These are phyloP conservation scores for Nemania serpens DNA, from an alignment of 2,329 filamentous ascomycete species.

Conservation along the genomic window DNA sequence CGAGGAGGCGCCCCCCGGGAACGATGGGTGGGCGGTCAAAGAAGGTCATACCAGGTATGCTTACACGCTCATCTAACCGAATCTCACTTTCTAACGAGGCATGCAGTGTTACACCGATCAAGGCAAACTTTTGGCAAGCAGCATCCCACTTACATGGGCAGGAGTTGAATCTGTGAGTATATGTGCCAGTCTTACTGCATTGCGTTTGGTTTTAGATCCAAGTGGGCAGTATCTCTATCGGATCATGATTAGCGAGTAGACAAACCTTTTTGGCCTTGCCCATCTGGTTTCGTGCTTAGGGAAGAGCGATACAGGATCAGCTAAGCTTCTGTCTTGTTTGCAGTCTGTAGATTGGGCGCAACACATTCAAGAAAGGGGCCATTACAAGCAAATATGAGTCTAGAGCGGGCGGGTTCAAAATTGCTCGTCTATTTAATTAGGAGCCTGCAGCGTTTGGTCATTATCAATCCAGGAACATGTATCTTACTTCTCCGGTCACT, in stretches of 20 bases:
- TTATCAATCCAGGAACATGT: conserved; percentile 15
- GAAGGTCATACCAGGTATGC: conserved; percentile 82
- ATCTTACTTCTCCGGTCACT: conserved; percentile 32
- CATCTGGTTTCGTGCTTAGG: conserved; percentile 27
- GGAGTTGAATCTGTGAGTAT: conserved; percentile 84
- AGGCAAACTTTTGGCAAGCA: conserved; percentile 89
- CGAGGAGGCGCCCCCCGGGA: conserved; percentile 76
- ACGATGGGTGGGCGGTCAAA: conserved; percentile 91
- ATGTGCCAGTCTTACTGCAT: conserved; percentile 39
- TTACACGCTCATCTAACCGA: conserved; percentile 17
- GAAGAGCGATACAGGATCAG: conserved; percentile 5
- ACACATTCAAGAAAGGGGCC: not conserved
- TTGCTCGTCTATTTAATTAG: conserved; percentile 8
- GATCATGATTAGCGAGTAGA: conserved; percentile 28
- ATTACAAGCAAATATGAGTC: conserved; percentile 4
- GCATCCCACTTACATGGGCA: conserved; percentile 63
- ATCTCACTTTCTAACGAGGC: conserved; percentile 13
- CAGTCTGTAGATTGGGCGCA: conserved; percentile 11
- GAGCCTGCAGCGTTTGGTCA: not conserved
- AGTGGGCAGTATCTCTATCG: conserved; percentile 15
- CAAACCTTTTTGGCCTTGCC: conserved; percentile 17
- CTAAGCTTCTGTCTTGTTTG: not conserved
- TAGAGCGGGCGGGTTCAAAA: conserved; percentile 7
- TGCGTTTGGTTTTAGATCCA: conserved; percentile 29
- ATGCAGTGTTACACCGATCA: conserved; percentile 81